Evolutionary conservation across 2,329 filamentous ascomycete genomes (phyloP).

Genomic region (Neonectria sp.): DNA sequence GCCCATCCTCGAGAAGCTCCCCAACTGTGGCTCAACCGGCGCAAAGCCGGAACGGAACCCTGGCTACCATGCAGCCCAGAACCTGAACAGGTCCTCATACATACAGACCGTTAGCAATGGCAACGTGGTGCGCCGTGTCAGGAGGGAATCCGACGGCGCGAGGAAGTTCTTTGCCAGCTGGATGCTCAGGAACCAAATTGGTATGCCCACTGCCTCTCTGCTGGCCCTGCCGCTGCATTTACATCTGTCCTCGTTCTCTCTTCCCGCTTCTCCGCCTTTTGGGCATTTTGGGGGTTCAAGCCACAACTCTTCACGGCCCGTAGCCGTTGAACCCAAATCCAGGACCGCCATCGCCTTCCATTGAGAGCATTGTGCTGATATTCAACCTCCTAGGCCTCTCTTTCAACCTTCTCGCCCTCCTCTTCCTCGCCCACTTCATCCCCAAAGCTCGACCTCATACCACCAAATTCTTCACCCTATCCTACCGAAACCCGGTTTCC

Average conservation of each 20-base stretch:
- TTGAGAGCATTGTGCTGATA: neutral
- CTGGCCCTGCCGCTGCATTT: neutral
- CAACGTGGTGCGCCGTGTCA: constrained; percentile 9
- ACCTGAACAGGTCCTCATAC: constrained; percentile 11
- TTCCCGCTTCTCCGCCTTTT: neutral
- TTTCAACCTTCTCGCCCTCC: constrained; percentile 84
- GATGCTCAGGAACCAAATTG: constrained; percentile 26
- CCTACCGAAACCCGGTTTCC: constrained; percentile 80
- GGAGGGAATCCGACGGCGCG: constrained; percentile 12
- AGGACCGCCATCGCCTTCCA: neutral
- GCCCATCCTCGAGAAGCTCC: constrained; percentile 14
- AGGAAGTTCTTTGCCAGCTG: constrained; percentile 14
- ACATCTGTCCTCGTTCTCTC: neutral
- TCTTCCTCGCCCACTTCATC: constrained; percentile 86
- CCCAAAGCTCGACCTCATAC: constrained; percentile 83
- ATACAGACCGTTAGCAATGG: constrained; percentile 16
- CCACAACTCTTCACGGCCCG: neutral
- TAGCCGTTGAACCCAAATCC: neutral
- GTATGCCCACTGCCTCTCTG: neutral
- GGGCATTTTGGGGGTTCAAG: neutral
- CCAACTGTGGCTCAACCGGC: constrained; percentile 2
- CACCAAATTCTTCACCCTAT: constrained; percentile 86
- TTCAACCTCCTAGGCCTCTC: constrained; percentile 72
- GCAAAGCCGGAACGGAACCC: constrained; percentile 14
- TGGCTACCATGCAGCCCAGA: neutral